Base-by-base conservation (phyloP, 2,329 filamentous ascomycete genomes). In the Cytospora piceae region DNA sequence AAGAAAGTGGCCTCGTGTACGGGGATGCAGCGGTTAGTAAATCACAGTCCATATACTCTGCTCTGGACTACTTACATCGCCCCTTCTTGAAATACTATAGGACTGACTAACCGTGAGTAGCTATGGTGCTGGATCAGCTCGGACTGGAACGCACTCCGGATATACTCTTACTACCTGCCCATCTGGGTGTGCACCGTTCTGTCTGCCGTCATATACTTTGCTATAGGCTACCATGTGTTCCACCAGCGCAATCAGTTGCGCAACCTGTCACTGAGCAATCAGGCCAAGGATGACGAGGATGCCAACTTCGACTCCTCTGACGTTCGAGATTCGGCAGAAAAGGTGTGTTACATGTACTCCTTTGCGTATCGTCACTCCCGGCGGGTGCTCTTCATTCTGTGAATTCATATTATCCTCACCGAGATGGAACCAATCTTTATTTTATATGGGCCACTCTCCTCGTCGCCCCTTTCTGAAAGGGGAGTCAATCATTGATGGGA, bases 71-170 rank as follows among this genome's bases (percentile, higher is more conserved):
- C 12, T 22, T 49, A 27, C 15, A 11, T 8, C 22, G 24, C 37
- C 12, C 8, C 9, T 5, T 17, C 3, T 24, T n/a, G n/a, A 31
- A 12, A 20, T 22, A 27, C 27, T 49, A 3, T 9, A 22, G 29
- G 3, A 46, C 52, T 11, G 5, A 34, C n/a, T 42, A 34, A 39
- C 31, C 14, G 60, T 32, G 15, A 20, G 9, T 57, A 87, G 85
- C 81, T 88, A 27, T 88, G 85, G 85, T 88, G 85, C 73, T 88
- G 85, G 85, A 86, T 88, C 54, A 81, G 80, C 65, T 76, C 77
- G 39, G 75, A 79, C 39, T 87, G 83, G 82, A 83, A 83, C 69
- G 77, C 79, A 51, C 77, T 87, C 17, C 84, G 85, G 37, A 87
- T 88, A 53, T 87, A 83, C 70, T 83, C 84, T 8, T 88, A 87